These are phyloP conservation scores for Lentinula sp. DNA, from an alignment of 768 basidiomycete genomes.

Conservation along the genomic window DNA sequence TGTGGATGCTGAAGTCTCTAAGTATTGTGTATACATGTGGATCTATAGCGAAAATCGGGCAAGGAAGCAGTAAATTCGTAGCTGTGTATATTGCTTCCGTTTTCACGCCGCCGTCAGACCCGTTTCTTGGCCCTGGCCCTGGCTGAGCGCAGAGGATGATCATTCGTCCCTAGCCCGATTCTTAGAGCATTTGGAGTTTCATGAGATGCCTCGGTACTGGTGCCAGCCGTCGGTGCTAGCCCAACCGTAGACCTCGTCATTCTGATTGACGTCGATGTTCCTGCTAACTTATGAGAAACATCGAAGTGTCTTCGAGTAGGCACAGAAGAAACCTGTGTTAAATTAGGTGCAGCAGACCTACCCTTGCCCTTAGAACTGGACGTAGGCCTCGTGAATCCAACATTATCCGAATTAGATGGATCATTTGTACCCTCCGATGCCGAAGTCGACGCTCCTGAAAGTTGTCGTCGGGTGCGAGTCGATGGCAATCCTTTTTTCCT, in stretches of 20 bases:
- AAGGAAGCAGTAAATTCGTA: too few relatives aligned
- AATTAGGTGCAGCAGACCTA: background rate
- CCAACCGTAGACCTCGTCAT: background rate
- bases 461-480: background rate
- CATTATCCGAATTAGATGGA: background rate
- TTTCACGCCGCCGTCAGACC: background rate
- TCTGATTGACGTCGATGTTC: background rate
- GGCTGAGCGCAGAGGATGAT: background rate
- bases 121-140: background rate
- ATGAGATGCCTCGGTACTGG: background rate
- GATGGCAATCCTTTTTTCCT: too few relatives aligned
- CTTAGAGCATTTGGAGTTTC: background rate
- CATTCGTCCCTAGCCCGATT: background rate
- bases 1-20: too few relatives aligned
- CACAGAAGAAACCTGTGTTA: background rate
- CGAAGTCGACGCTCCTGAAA: background rate
- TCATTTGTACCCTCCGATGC: background rate
- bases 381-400: background rate
- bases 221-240: background rate
- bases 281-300: background rate
- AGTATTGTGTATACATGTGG: too few relatives aligned
- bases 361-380: background rate
- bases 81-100: too few relatives aligned
- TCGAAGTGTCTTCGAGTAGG: background rate
- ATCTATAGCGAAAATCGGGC: too few relatives aligned